Evolutionary conservation across 2,329 filamentous ascomycete genomes (phyloP).

Genomic region (Diaporthe sp.): DNA sequence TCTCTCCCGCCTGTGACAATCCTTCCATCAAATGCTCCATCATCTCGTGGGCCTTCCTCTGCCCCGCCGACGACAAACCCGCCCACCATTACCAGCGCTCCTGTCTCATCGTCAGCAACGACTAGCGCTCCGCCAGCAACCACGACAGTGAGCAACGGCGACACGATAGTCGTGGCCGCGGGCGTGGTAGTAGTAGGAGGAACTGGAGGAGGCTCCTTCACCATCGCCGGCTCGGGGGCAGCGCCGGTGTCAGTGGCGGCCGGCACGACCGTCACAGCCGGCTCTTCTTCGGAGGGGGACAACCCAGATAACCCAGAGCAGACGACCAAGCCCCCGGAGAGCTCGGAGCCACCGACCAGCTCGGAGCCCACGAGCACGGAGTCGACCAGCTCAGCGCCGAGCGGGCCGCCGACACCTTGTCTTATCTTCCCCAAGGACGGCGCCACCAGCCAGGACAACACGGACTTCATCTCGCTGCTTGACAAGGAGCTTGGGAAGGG

Average conservation of each 20-base stretch:
- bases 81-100: conserved; percentile 8
- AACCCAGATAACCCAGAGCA: conserved; percentile 10
- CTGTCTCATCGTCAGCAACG: background rate
- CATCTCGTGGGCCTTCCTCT: background rate
- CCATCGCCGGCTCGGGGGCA: conserved; percentile 7
- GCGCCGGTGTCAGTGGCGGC: conserved; percentile 20
- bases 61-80: conserved; percentile 14
- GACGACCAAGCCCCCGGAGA: background rate
- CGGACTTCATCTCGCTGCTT: background rate
- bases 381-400: conserved; percentile 19
- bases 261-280: conserved; percentile 4
- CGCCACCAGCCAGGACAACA: conserved; percentile 13
- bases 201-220: conserved; percentile 3
- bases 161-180: conserved; percentile 10
- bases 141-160: conserved; percentile 24
- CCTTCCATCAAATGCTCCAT: background rate
- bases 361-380: conserved; percentile 2
- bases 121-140: conserved; percentile 20
- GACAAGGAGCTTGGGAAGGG: conserved; percentile 26
- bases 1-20: background rate
- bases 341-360: conserved; percentile 10
- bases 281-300: conserved; percentile 1
- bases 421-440: conserved; percentile 25
- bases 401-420: background rate
- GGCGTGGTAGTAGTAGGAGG: conserved; percentile 12